These are phyloP conservation scores for Gomphus sp. DNA, from an alignment of 1,284 basidiomycete species.

Conservation along the genomic window DNA sequence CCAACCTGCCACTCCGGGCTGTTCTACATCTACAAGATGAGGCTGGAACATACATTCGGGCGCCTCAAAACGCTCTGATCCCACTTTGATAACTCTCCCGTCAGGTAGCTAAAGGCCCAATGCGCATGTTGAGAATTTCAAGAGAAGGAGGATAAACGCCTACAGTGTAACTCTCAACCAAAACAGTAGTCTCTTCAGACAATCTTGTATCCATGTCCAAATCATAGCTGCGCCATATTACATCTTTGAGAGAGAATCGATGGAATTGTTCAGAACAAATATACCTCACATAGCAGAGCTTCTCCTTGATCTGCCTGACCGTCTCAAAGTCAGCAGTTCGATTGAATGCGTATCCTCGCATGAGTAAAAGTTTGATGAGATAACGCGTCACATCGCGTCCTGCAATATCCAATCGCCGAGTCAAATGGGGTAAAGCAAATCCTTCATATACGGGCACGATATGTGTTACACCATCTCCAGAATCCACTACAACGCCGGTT, in stretches of 20 bases:
- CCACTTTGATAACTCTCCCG: conserved; percentile 94
- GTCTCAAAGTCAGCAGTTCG: conserved; percentile 99
- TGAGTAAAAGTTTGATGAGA: conserved; percentile 94
- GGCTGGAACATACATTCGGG: conserved; percentile 99
- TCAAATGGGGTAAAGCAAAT: conserved; percentile 91
- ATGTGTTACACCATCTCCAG: conserved; percentile 98
- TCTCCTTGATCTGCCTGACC: conserved; percentile 97
- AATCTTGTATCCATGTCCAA: conserved; percentile 90
- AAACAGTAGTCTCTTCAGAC: conserved; percentile 92
- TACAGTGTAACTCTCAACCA: conserved; percentile 95
- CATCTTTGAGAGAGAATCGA: neutral
- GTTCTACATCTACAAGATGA: conserved; percentile 94
- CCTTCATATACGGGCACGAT: conserved; percentile 98
- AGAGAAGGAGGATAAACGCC: conserved; percentile 17
- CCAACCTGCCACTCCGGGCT: conserved; percentile 88
- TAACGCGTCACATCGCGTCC: conserved; percentile 98
- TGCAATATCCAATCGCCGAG: conserved; percentile 90
- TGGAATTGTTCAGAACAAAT: conserved; percentile 13
- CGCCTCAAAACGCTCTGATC: conserved; percentile 98
- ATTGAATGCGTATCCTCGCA: conserved; percentile 99
- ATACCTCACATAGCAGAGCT: conserved; percentile 92
- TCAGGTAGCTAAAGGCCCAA: conserved; percentile 69
- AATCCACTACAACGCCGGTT: conserved; percentile 97
- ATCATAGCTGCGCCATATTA: conserved; percentile 64
- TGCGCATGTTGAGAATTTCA: neutral